Conservation (phyloP, 805 yeast genomes). For the Pichia nanzhaoensis region DNA sequence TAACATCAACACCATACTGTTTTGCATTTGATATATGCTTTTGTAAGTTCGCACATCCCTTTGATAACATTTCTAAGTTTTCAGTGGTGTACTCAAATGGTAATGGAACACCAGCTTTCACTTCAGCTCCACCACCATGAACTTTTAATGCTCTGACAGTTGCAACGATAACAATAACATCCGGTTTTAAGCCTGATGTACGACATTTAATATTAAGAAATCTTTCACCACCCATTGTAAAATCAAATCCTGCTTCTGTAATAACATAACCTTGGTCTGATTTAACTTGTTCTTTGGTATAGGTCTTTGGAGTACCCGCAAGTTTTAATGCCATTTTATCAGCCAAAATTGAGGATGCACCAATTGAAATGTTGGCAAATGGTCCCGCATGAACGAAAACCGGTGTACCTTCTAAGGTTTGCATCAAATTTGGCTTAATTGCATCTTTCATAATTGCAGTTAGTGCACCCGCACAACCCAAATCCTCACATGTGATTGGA, state of each 20-base stretch:
- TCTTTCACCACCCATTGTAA: constrained; percentile 99
- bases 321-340: constrained; percentile 89
- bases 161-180: constrained; percentile 89
- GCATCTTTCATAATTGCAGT: constrained; percentile 95
- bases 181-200: constrained; percentile 81
- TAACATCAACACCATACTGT: constrained; percentile 83
- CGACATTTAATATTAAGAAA: constrained; percentile 94
- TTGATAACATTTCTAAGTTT: constrained; percentile 66
- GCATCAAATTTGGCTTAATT: constrained; percentile 94
- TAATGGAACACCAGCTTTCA: constrained; percentile 84
- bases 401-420: constrained; percentile 95
- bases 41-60: constrained; percentile 81
- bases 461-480: constrained; percentile 93
- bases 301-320: constrained; percentile 55
- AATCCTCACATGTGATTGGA: constrained; percentile 89
- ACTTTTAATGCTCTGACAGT: constrained; percentile 94
- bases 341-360: constrained; percentile 91
- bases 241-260: constrained; percentile 98
- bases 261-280: constrained; percentile 74
- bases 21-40: constrained; percentile 86
- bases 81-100: constrained; percentile 78
- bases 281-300: constrained; percentile 28
- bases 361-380: constrained; percentile 94
- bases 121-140: constrained; percentile 97
- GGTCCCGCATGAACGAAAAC: constrained; percentile 98